Conservation (phyloP, 2,329 filamentous ascomycete genomes). For the Raffaelea ambrosiae region DNA sequence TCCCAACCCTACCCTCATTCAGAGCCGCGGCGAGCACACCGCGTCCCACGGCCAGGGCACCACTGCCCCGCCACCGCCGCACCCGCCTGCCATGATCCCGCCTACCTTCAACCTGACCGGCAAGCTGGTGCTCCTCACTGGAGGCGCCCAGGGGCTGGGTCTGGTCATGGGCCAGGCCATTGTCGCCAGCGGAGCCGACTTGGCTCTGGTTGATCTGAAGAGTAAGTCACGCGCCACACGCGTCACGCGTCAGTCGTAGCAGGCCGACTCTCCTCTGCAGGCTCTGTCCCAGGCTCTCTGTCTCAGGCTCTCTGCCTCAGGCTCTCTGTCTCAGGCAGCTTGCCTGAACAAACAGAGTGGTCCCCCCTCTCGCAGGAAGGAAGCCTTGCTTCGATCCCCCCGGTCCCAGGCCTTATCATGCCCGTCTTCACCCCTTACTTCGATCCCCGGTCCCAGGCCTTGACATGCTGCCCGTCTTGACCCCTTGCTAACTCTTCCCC, state of each 20-base stretch:
- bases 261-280: too few species aligned
- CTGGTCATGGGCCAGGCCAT: constrained; percentile 90
- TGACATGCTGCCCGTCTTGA: not conserved
- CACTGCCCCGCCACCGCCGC: not conserved
- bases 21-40: too few species aligned
- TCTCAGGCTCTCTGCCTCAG: not conserved
- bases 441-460: too few species aligned
- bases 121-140: constrained; percentile 77
- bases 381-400: too few species aligned
- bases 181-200: constrained; percentile 77
- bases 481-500: not conserved
- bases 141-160: constrained; percentile 80
- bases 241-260: too few species aligned
- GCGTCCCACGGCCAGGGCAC: not conserved
- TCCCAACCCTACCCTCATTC: too few species aligned
- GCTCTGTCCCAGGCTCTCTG: too few species aligned
- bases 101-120: constrained; percentile 80
- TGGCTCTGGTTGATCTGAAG: constrained; percentile 92
- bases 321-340: too few species aligned
- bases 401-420: too few species aligned
- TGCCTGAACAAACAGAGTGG: too few species aligned
- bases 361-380: too few species aligned
- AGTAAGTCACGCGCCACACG: constrained; percentile 37
- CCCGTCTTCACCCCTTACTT: too few species aligned
- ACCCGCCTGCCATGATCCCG: constrained; percentile 57